Base-by-base conservation (phyloP, 192 early-diverging fungal species). In the Backusella morwellensis region DNA sequence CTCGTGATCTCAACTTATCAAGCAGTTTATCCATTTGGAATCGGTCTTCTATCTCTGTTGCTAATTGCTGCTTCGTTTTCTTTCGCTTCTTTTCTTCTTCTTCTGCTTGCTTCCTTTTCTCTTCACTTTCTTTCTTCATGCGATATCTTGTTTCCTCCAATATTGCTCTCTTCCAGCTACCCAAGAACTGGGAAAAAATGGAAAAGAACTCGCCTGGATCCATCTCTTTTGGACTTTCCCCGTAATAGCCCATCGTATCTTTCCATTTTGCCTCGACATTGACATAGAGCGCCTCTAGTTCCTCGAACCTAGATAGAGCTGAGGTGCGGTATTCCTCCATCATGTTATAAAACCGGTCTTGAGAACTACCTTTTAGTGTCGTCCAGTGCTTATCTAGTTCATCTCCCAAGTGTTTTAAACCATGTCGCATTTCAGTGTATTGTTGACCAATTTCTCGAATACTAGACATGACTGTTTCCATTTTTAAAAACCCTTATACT, bases 21-120 rank as follows among this genome's bases (percentile, higher is more conserved):
- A 94, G 79, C 75, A 94, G 77, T 77, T 92, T 88, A 67, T 94
- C 93, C 81, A 94, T 92, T 42, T 91, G 87, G 44, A 88, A 88
- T 59, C 92, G 88, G 75, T 72, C 70, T 50, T 50, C 70, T 12
- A 21, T 9, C 1, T 29, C 17, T n/a, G 6, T 6, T n/a, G 19
- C 15, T 17, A 50, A 7, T 50, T 72, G 8, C 4, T 72, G 8
- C 4, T 41, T 29, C 14, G 34, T 29, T 47, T 44, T 72, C 15
- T 35, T 68, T 38, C 36, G 35, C 40, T 26, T 32, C 11, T 50
- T 50, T 72, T 11, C 26, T 23, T 72, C 26, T 23, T 72, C 70
- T 47, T 72, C 42, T 32, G 12, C 6, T 47, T 72, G 11, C 17
- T n/a, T 72, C 15, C 42, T 44, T 44, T 41, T 72, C 26, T 72